These are phyloP conservation scores for Dactylis glomerata DNA, from an alignment of 176 grass and related monocot species.

Conservation along the genomic window DNA sequence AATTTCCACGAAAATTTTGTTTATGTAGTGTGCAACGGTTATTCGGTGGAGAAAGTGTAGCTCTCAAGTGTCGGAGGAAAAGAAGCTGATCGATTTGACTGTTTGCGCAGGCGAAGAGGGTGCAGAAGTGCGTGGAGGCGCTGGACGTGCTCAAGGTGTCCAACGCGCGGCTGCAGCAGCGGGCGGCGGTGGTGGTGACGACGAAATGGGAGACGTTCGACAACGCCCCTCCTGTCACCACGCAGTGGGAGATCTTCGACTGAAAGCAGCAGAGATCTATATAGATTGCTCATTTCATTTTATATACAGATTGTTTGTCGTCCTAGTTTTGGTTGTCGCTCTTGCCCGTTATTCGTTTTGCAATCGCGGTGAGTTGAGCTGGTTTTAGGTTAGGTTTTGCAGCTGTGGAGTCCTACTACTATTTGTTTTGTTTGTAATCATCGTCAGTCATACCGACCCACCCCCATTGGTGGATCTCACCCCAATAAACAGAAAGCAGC, in stretches of 20 bases:
- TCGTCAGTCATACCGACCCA: neutral
- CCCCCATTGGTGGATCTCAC: conserved; percentile 30
- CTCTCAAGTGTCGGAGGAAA: neutral
- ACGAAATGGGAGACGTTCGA: conserved; percentile 97
- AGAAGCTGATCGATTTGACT: neutral
- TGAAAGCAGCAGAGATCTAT: conserved; percentile 23
- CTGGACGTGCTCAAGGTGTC: conserved; percentile 78
- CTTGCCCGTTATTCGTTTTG: conserved; percentile 23
- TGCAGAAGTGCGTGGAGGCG: conserved; percentile 95
- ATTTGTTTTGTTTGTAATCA: conserved; percentile 39
- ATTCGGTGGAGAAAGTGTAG: neutral
- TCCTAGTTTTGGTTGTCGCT: conserved; percentile 26
- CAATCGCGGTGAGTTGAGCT: conserved; percentile 26
- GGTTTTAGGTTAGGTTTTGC: conserved; percentile 9
- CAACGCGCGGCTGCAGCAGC: conserved; percentile 52
- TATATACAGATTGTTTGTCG: neutral
- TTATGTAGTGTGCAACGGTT: neutral
- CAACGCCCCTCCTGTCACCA: conserved; percentile 37
- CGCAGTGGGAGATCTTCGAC: conserved; percentile 87
- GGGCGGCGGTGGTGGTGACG: conserved; percentile 49
- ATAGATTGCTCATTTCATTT: neutral
- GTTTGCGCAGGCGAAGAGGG: conserved; percentile 73
- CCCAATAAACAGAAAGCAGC: conserved; percentile 31
- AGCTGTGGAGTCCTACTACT: neutral
- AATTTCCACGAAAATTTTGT: neutral